Evolutionary conservation across 1,284 basidiomycete species (phyloP), one percentile per base, ranked within the genome.

Genomic region (Cronartium quercuum): DNA sequence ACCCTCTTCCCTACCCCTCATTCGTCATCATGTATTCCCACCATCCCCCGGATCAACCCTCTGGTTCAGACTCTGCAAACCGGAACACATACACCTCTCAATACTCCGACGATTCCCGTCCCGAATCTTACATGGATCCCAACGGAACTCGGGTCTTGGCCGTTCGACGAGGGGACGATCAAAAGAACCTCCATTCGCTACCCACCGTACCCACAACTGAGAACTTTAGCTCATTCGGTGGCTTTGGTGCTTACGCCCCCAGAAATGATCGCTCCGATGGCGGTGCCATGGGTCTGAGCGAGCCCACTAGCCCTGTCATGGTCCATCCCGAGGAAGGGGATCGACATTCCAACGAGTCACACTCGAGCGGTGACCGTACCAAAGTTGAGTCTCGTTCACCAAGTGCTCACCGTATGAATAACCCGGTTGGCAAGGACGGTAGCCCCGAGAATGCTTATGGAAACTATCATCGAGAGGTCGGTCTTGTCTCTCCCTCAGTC

Each of bases 321-420:
- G 29, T n/a, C 21, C 35, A 51, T 21, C 15, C 55, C 41, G 68
- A 77, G 35, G 61, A 66, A 58, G 58, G 41, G 40, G 76, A 78
- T 74, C 67, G 73, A 35, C 66, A 74, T 66, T 76, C 68, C 2
- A 76, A 76, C 47, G 77, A 75, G 47, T 68, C 66, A 40, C 69
- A 76, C 40, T 76, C 75, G 15, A 76, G 76, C 18, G 75, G 76
- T 41, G 70, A 75, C 6, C 67, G 60, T 12, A 78, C 77, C 1
- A 77, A 77, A 61, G 75, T 77, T 13, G 76, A 77, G 40, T 77
- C 74, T 63, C 74, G 76, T 2, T 68, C 63, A 15, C 73, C 76
- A 6, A 75, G 66, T 42, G 76, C n/a, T 60, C 64, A 66, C 60
- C 71, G 64, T 18, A 40, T 51, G 37, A 47, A 58, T 15, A 35